Base-by-base conservation (phyloP, 176 grass and related monocot species). In the Tillandsia fasciculata region DNA sequence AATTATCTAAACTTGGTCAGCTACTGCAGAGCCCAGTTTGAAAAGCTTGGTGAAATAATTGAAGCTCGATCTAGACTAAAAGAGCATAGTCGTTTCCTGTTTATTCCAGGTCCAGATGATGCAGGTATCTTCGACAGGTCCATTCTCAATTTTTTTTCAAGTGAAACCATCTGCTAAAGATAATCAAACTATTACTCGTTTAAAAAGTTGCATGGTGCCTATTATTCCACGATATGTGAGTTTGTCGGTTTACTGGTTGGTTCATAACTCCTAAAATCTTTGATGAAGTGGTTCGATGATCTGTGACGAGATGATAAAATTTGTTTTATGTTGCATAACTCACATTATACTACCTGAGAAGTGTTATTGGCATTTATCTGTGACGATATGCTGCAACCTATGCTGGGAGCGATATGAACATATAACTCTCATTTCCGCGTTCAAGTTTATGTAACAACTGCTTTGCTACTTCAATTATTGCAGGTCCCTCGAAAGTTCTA, bases 41-140 rank as follows among this genome's bases (percentile, higher is more conserved):
- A 77, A 64, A 92, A 92, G 68, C 89, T 97, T 52, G 93, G 93
- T 1, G 81, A 90, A 75, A 87, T 92, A 81, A 92, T 97, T 28
- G 81, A 87, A 81, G 76, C 79, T 85, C 78, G 71, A 63, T 74
- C 88, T 59, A 85, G 86, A 78, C 80, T 92, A 80, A 92, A 73
- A 64, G 93, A 92, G 69, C 84, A 90, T 47, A 92, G 93, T 50
- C 77, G 84, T 70, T 97, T 97, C 78, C 79, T 97, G 66, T 88
- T 97, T 64, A 51, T 92, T 81, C 93, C 88, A 78, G 93, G 93
- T 27, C 89, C 93, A 29, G 86, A 92, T 77, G 93, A 97, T 75
- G 83, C 88, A 81, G 93, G 93, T 92, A 97, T 29, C 71, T 64
- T 23, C 52, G 52, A 77, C 54, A 23, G 69, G 61, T 72, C 8